A percentile compares a stretch with the other conserved stretches of the same genome.
Evolutionary conservation across 306 rosid genomes (phyloP).

Genomic region (Lablab purpureus): DNA sequence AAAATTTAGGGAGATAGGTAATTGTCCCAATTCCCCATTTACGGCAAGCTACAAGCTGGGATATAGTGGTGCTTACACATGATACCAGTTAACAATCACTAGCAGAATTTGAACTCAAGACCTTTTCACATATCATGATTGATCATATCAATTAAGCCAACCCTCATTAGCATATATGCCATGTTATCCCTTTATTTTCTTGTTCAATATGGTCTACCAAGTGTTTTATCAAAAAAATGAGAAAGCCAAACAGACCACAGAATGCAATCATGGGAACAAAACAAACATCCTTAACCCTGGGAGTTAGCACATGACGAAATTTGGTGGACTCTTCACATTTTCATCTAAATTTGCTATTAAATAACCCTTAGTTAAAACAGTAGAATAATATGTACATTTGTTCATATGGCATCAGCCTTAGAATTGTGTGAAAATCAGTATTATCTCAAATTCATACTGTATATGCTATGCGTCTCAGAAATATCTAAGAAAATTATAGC

Average conservation of each 20-base stretch:
- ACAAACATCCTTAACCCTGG: conserved; percentile 24
- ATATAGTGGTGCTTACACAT: conserved; percentile 22
- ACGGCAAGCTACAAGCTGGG: conserved; percentile 21
- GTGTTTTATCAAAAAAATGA: conserved; percentile 22
- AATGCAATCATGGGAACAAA: conserved; percentile 35
- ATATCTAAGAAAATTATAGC: conserved; percentile 24
- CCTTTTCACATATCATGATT: conserved; percentile 1
- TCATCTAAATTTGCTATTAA: background rate
- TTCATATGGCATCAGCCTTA: background rate
- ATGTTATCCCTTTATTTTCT: conserved; percentile 31
- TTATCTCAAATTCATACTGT: conserved; percentile 1
- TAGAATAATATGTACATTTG: background rate
- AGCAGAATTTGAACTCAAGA: conserved; percentile 1
- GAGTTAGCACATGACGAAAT: conserved; percentile 6
- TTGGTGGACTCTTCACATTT: background rate
- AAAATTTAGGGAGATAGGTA: background rate
- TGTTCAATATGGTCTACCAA: conserved; percentile 7
- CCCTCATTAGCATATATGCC: conserved; percentile 33
- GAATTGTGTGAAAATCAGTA: background rate
- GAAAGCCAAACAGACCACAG: conserved; percentile 32
- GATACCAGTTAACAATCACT: conserved; percentile 10
- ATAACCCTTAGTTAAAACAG: background rate
- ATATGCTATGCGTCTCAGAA: conserved; percentile 1
- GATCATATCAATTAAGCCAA: conserved; percentile 39
- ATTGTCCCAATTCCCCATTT: conserved; percentile 22